These are phyloP conservation scores for Aspergillus sclerotioniger DNA, from an alignment of 495 filamentous ascomycete genomes.

Conservation along the genomic window DNA sequence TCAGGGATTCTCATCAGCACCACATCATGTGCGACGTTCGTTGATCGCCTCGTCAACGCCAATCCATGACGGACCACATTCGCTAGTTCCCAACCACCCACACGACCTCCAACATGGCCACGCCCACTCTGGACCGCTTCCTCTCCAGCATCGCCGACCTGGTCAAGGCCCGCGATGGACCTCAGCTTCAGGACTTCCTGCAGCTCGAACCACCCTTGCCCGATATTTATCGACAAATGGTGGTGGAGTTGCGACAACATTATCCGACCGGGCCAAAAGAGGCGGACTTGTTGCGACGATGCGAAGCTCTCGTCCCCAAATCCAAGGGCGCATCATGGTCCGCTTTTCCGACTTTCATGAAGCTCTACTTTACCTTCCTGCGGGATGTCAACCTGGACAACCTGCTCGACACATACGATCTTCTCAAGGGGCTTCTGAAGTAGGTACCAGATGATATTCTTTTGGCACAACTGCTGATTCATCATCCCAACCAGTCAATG, in stretches of 20 bases:
- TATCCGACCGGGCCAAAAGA: constrained; percentile 52
- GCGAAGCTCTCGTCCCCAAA: constrained; percentile 55
- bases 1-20: neutral
- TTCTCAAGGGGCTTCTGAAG: constrained; percentile 70
- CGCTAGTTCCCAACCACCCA: neutral
- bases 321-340: constrained; percentile 65
- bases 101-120: constrained; percentile 28
- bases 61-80: neutral
- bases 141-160: constrained; percentile 52
- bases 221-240: constrained; percentile 65
- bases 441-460: constrained; percentile 36
- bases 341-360: constrained; percentile 72
- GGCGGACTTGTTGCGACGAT: constrained; percentile 56
- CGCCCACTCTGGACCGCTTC: constrained; percentile 55
- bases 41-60: neutral
- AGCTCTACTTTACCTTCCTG: constrained; percentile 74
- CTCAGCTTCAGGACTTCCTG: constrained; percentile 55
- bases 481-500: constrained; percentile 51
- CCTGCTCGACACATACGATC: constrained; percentile 69
- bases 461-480: neutral
- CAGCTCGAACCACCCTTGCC: constrained; percentile 64
- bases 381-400: constrained; percentile 74
- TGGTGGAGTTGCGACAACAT: constrained; percentile 56
- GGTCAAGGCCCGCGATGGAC: constrained; percentile 53
- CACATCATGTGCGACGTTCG: constrained; percentile 3